These are phyloP conservation scores for Moesziomyces aphidis DNA, from an alignment of 1,284 basidiomycete genomes.

Conservation along the genomic window DNA sequence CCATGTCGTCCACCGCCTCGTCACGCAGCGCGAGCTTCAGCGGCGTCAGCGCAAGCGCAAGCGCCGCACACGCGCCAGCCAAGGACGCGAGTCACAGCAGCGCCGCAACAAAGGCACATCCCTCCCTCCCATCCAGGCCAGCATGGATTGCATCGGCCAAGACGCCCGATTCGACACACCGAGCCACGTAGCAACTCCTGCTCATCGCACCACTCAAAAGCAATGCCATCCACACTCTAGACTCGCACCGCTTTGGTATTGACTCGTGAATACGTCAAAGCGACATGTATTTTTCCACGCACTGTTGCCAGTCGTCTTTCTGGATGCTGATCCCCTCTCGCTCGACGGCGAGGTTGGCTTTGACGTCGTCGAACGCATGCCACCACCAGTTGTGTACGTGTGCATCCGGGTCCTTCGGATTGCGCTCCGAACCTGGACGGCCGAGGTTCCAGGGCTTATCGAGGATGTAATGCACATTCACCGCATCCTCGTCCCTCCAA, in stretches of 20 bases:
- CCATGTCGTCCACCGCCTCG: slow-evolving; percentile 22
- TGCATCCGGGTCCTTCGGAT: slow-evolving; percentile 26
- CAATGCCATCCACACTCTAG: too few species aligned
- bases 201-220: neutral
- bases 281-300: slow-evolving; percentile 40
- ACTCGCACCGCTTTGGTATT: too few species aligned
- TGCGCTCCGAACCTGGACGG: slow-evolving; percentile 12
- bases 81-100: neutral
- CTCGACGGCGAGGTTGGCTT: neutral
- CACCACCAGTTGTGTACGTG: slow-evolving; percentile 61
- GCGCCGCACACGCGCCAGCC: neutral
- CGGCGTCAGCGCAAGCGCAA: slow-evolving; percentile 9
- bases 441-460: slow-evolving; percentile 60
- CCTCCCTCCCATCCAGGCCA: slow-evolving; percentile 35
- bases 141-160: slow-evolving; percentile 22
- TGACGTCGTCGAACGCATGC: slow-evolving; percentile 39
- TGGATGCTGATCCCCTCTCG: neutral
- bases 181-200: neutral
- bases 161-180: neutral
- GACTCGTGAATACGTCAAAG: slow-evolving; percentile 4
- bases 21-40: slow-evolving; percentile 33
- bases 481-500: slow-evolving; percentile 82
- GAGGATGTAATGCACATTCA: slow-evolving; percentile 64
- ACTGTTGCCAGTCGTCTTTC: slow-evolving; percentile 25
- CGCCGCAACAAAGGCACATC: slow-evolving; percentile 12